A percentile compares a stretch with the other conserved stretches of the same genome.
phyloP scores from a whole-genome alignment of 148 eudicot genomes.

The Nepenthes mirabilis region DNA sequence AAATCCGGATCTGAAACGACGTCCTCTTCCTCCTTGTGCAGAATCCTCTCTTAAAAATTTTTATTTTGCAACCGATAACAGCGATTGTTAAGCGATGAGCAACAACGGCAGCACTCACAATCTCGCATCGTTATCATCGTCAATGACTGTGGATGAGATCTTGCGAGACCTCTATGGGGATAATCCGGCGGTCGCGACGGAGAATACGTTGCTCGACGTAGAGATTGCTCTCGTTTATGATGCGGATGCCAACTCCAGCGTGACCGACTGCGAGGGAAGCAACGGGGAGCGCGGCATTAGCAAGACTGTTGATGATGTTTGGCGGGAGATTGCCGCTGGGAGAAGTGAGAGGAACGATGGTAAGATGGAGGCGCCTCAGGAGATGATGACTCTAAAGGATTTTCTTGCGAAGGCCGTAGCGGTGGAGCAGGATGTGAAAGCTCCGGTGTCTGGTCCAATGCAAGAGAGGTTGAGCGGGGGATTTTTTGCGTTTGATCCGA shows the following conservation, averaged over 20 bases:
- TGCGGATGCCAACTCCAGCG: conserved; percentile 36
- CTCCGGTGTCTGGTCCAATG: conserved; percentile 4
- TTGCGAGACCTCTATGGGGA: conserved; percentile 9
- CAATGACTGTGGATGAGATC: conserved; percentile 14
- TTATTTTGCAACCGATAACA: neutral
- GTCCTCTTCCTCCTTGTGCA: conserved; percentile 2
- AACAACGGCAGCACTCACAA: neutral
- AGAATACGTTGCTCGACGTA: conserved; percentile 15
- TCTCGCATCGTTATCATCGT: neutral
- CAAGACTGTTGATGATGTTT: conserved; percentile 62
- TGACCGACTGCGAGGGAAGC: conserved; percentile 8
- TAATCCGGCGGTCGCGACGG: neutral
- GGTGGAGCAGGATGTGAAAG: conserved; percentile 20
- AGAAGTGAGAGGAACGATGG: conserved; percentile 22
- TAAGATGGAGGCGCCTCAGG: conserved; percentile 38
- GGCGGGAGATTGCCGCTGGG: conserved; percentile 59
- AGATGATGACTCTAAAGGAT: conserved; percentile 80
- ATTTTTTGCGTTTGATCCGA: conserved; percentile 18
- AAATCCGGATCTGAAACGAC: conserved; percentile 26
- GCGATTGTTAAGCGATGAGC: neutral
- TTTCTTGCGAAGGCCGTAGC: conserved; percentile 59
- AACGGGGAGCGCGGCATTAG: conserved; percentile 2
- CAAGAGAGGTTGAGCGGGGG: conserved; percentile 5
- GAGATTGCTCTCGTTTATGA: conserved; percentile 39
- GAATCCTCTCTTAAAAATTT: conserved; percentile 16